These are phyloP conservation scores for Lunasporangiospora selenospora DNA, from an alignment of 192 early-diverging fungal species.

Conservation along the genomic window DNA sequence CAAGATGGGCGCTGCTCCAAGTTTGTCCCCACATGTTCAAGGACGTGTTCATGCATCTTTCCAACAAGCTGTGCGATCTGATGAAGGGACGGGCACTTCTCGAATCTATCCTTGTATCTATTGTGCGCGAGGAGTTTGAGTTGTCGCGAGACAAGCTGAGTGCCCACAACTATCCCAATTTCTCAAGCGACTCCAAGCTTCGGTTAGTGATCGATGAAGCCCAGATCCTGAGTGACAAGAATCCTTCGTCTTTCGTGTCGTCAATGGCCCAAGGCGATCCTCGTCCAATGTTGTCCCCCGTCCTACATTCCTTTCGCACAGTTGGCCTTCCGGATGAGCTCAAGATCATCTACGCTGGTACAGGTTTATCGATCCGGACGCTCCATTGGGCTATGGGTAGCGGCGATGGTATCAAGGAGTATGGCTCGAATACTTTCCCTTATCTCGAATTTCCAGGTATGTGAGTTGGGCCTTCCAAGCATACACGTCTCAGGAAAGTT, in stretches of 20 bases:
- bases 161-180: constrained; percentile 1
- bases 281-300: constrained; percentile 4
- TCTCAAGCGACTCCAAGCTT: constrained; percentile 1
- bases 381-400: constrained; percentile 10
- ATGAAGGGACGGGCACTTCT: constrained; percentile 3
- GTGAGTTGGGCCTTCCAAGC: too few relatives aligned
- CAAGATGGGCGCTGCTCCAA: constrained; percentile 26
- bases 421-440: background rate
- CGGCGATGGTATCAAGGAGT: constrained; percentile 8
- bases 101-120: background rate
- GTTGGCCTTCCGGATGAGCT: constrained; percentile 7
- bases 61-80: constrained; percentile 1
- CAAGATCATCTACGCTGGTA: constrained; percentile 12
- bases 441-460: too few relatives aligned
- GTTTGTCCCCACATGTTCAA: constrained; percentile 22
- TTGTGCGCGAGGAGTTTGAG: constrained; percentile 11
- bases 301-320: constrained; percentile 6
- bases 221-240: constrained; percentile 7
- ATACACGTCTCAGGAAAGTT: too few relatives aligned
- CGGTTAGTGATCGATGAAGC: constrained; percentile 8
- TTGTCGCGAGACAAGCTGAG: constrained; percentile 7
- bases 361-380: constrained; percentile 5
- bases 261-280: background rate
- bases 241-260: background rate
- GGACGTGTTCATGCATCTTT: constrained; percentile 13